Base-by-base conservation (phyloP, 768 basidiomycete genomes). In the Favolaschia claudopus region DNA sequence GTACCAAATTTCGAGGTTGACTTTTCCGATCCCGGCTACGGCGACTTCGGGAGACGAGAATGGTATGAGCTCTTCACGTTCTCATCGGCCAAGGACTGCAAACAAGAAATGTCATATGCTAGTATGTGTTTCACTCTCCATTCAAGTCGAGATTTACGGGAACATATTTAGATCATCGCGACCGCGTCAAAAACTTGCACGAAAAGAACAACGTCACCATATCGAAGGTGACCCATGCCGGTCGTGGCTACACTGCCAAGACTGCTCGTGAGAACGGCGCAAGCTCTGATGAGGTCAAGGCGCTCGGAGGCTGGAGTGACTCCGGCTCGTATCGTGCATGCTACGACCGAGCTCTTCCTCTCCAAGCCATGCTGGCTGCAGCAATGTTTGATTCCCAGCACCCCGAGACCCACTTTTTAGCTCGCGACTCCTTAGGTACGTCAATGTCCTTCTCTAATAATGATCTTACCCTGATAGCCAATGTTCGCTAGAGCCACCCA, bases 161-260 rank as follows among this genome's bases (percentile, higher is more conserved):
- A 19, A 10, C 7, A 2, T 17, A 37, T 31, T 19, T 32, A 74
- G 73, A 68, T 45, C 74, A 74, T 50, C 51, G 65, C 1, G 62
- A 68, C 25, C 51, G 57, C 37, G 52, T 76, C 36, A 71, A 63
- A 7, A 24, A 54, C 5, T 63, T 74, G 46, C 67, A 76, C 46
- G 32, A 49, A 7, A 39, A 48, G 20, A 70, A 70, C 32, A 52
- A 65, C 24, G 53, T 76, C 19, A 29, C 34, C 15, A 69, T 74
- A n/a, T 67, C 60, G 0, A 75, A 76, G 47, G 69, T 69, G 17
- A 77, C 48, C 0, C 76, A 78, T 63, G 74, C 63, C 1, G 66
- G 67, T 1, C 63, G 65, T 1, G 60, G 66, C 14, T 76, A 60
- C 64, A 66, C 72, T 17, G 76, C 77, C 0, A 55, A 60, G 28